Evolutionary conservation across 306 rosid genomes (phyloP), one percentile per base, ranked within the genome.

Genomic region (Fragaria nilgerrensis): DNA sequence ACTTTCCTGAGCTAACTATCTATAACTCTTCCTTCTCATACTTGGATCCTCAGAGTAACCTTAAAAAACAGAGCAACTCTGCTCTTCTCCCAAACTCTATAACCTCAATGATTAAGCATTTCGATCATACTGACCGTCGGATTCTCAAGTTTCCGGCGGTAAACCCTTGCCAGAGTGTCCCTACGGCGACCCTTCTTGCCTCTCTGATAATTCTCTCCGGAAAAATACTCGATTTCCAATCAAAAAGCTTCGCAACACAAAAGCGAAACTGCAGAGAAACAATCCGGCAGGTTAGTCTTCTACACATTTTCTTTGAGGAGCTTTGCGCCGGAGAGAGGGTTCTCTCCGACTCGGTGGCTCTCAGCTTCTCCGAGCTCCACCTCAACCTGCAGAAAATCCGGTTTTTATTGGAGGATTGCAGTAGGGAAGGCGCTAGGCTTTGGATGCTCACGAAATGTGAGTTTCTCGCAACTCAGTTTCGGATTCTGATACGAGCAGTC

Each of bases 81-180:
- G 53, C 20, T 65, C 47, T 67, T 43, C 22, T 55, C 16, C 68
- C 8, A 7, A 20, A 56, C 16, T 39, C 55, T 7, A 56, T 8
- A 53, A 2, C 43, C 70, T 17, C 88, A 41, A 90, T 87, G 94
- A 68, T 65, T 52, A 81, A 36, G 2, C 73, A 22, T 13, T 14
- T 64, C 29, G 44, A 56, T 9, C 63, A 75, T 17, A 72, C 74
- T 27, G 86, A 86, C 61, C 97, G 98, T 62, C 93, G 92, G 69
- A 80, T 84, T 66, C 89, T 94, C 2, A 76, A 84, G 5, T 79
- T 86, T 36, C 94, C 92, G 87, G 98, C 98, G 68, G 96, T 94
- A 47, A 90, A 75, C 23, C 98, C 97, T 0, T 94, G 98, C 78
- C 84, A 81, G 45, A 81, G 27, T 0, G 68, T 90, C 23, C 88